Conservation (phyloP, 495 filamentous ascomycete species). For the Patellaria atrata region DNA sequence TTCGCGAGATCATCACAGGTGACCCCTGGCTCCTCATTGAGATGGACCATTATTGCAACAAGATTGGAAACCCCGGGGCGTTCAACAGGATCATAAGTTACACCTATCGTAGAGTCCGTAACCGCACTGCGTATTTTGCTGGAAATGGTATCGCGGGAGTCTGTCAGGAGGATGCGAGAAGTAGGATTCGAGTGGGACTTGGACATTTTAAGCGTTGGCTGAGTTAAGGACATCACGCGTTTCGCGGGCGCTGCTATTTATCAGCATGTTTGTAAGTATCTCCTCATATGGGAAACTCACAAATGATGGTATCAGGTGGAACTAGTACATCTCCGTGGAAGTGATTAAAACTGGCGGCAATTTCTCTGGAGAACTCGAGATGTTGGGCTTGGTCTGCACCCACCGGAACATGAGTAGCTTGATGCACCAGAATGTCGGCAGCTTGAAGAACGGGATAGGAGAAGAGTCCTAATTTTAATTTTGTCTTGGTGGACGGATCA, state of each 20-base stretch:
- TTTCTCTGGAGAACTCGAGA: slow-evolving; percentile 77
- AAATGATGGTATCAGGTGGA: slow-evolving; percentile 58
- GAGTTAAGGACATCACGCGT: slow-evolving; percentile 74
- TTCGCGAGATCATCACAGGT: slow-evolving; percentile 40
- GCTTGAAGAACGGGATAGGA: slow-evolving; percentile 94
- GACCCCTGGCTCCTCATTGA: slow-evolving; percentile 33
- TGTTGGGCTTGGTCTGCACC: slow-evolving; percentile 90
- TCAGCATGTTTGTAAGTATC: slow-evolving; percentile 1
- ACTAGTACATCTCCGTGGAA: slow-evolving; percentile 49
- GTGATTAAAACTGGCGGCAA: slow-evolving; percentile 73
- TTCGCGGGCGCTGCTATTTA: slow-evolving; percentile 48
- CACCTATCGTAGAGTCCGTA: slow-evolving; percentile 52
- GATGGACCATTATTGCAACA: slow-evolving; percentile 56
- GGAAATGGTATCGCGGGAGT: slow-evolving; percentile 42
- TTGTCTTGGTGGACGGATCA: slow-evolving; percentile 35
- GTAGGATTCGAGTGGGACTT: slow-evolving; percentile 60
- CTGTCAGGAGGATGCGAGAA: slow-evolving; percentile 73
- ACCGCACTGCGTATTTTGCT: slow-evolving; percentile 55
- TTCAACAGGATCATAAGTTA: slow-evolving; percentile 54
- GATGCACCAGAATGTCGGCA: slow-evolving; percentile 81
- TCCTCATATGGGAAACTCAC: slow-evolving; percentile 33
- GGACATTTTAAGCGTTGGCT: slow-evolving; percentile 76
- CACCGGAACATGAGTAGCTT: slow-evolving; percentile 87
- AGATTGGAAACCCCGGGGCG: slow-evolving; percentile 83
- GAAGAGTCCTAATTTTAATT: slow-evolving; percentile 79